phyloP scores from a whole-genome alignment of 176 grass and related monocot genomes.

The Hordeum vulgare region DNA sequence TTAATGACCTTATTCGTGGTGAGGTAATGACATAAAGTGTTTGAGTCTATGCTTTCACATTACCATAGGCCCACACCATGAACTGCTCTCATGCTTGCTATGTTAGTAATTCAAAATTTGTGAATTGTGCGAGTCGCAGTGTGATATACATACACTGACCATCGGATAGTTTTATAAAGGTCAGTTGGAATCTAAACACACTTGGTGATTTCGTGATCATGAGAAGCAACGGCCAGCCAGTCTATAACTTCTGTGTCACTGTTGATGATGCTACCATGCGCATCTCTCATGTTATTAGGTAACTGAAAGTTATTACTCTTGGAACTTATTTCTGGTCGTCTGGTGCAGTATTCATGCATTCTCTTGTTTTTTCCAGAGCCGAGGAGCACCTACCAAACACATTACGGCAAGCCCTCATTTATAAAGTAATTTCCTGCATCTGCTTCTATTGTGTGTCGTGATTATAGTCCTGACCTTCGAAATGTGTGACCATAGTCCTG shows the following conservation, averaged over 20 bases:
- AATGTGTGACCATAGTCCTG: not conserved
- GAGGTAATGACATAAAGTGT: slow-evolving; percentile 45
- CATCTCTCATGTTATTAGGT: slow-evolving; percentile 98
- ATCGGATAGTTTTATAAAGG: slow-evolving; percentile 92
- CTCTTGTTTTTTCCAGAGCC: slow-evolving; percentile 42
- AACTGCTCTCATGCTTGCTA: not conserved
- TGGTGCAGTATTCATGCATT: not conserved
- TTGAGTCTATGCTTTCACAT: not conserved
- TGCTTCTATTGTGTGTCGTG: not conserved
- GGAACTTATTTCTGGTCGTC: slow-evolving; percentile 5
- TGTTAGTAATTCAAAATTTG: not conserved
- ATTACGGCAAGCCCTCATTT: slow-evolving; percentile 90
- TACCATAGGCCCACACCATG: not conserved
- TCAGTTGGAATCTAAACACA: slow-evolving; percentile 87
- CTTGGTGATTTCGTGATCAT: slow-evolving; percentile 98
- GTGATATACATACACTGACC: slow-evolving; percentile 32
- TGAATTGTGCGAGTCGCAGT: not conserved
- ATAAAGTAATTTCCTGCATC: slow-evolving; percentile 53
- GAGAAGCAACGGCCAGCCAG: slow-evolving; percentile 98
- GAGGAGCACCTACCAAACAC: slow-evolving; percentile 99
- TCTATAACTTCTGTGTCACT: slow-evolving; percentile 99
- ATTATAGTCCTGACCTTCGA: not conserved
- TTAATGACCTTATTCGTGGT: slow-evolving; percentile 88
- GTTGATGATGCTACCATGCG: slow-evolving; percentile 93
- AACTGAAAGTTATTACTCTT: not conserved